Evolutionary conservation across 2,329 filamentous ascomycete species (phyloP), one percentile per base, ranked within the genome.

Genomic region (Curvularia verruculosa): DNA sequence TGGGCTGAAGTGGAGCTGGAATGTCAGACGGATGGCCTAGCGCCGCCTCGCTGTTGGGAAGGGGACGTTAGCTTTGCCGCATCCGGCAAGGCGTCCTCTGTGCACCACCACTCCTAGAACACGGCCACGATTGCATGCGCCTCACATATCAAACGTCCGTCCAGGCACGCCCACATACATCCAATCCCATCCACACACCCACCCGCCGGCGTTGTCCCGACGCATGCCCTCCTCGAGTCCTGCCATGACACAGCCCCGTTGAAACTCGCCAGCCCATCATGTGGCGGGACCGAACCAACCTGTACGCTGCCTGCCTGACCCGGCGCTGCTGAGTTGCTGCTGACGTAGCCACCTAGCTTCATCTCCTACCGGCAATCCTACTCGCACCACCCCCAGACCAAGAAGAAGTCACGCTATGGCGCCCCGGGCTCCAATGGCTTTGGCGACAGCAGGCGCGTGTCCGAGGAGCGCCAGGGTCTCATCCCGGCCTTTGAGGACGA

Each of bases 321-420:
- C 21, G 13, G n/a, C 44, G 23, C 48, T 46, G 36, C 53, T 57
- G 48, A 61, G 23, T 28, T 40, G n/a, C 23, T 44, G 65, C 74
- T 78, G 66, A 77, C 70, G 65, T 69, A 68, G 66, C 58, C 68
- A 65, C 77, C 66, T 74, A 96, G 94, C 76, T 99, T 96, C 78
- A 95, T 99, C 77, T 98, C 95, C 78, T 99, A 98, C 84, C 93
- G 95, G 73, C 95, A 99, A 82, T 98, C 94, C 71, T 98, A 97
- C 80, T 87, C 92, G 70, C 95, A 98, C 78, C 93, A 97, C 76
- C 95, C 95, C 52, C 86, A 88, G 40, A 36, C 34, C 34, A 43
- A 26, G 59, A 93, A 96, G 80, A 92, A 92, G 79, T 92, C 87
- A 66, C 88, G 88, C 70, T 77, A 79, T 71, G 75, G 71, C 54